Conservation (phyloP, 306 rosid species). For the Trifolium pratense region DNA sequence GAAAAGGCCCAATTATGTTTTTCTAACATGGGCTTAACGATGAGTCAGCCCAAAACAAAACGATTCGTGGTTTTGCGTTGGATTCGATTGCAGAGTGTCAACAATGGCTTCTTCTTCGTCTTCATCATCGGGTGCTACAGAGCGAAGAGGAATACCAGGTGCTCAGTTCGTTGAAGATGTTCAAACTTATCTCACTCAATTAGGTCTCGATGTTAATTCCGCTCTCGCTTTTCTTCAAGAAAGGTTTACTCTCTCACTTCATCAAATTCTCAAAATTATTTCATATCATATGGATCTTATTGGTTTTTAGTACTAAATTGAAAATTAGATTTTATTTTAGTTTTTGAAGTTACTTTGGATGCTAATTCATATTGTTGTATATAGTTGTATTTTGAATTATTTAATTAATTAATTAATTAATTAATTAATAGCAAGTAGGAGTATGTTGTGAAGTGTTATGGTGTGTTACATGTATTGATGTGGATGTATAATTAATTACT, state of each 20-base stretch:
- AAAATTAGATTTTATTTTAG: neutral
- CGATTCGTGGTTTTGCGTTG: too few species aligned
- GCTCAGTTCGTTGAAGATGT: slow-evolving; percentile 94
- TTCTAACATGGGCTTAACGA: too few species aligned
- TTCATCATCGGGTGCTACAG: slow-evolving; percentile 55
- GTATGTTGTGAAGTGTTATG: neutral
- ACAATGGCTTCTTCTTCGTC: slow-evolving; percentile 66
- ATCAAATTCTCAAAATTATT: neutral
- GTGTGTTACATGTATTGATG: neutral
- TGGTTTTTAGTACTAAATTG: slow-evolving; percentile 3
- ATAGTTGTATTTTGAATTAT: neutral
- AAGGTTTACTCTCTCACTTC: slow-evolving; percentile 53
- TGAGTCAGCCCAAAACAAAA: too few species aligned
- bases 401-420: slow-evolving; percentile 4
- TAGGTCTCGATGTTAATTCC: slow-evolving; percentile 74
- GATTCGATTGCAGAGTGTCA: neutral
- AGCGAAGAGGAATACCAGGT: slow-evolving; percentile 94
- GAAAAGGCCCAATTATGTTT: too few species aligned
- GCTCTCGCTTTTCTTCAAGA: slow-evolving; percentile 93
- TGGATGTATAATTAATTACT: neutral
- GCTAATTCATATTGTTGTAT: neutral
- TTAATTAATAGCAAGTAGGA: neutral
- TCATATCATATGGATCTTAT: slow-evolving; percentile 1
- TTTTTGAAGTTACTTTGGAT: neutral
- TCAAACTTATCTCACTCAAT: slow-evolving; percentile 73